These are phyloP conservation scores for Quercus rubra DNA, from an alignment of 306 rosid species.

Conservation along the genomic window DNA sequence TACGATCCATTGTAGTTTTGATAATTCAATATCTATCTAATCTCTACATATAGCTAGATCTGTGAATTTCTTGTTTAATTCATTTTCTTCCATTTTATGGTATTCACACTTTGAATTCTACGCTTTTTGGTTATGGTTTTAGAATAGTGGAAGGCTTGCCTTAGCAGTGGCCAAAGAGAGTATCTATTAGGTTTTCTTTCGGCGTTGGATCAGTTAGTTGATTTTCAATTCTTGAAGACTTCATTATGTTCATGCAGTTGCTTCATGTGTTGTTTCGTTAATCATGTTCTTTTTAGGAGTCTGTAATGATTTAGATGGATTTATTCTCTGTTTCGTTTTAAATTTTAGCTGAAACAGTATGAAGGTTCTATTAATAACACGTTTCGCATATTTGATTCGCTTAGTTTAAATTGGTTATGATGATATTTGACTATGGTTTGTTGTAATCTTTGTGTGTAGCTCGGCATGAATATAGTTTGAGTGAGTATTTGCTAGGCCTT, in stretches of 20 bases:
- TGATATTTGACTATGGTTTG: constrained; percentile 12
- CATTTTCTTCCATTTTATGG: not conserved
- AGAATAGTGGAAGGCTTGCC: not conserved
- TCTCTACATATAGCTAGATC: constrained; percentile 27
- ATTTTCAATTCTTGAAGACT: not conserved
- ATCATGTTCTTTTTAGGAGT: not conserved
- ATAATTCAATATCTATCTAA: not conserved
- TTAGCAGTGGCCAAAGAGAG: constrained; percentile 1
- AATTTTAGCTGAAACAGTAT: not conserved
- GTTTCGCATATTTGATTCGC: not conserved
- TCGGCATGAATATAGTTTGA: constrained; percentile 24
- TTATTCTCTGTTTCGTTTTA: not conserved
- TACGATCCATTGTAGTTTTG: constrained; percentile 8
- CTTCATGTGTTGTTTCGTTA: not conserved
- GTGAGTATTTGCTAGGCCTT: constrained; percentile 27
- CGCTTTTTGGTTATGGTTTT: not conserved
- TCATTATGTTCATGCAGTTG: not conserved
- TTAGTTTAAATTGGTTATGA: not conserved
- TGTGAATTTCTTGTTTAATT: not conserved
- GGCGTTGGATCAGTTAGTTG: constrained; percentile 6
- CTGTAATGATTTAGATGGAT: too few species aligned
- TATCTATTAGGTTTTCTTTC: constrained; percentile 9
- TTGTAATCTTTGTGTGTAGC: constrained; percentile 40
- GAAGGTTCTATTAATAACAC: not conserved
- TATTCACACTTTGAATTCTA: not conserved